Conservation (phyloP, 176 grass and related monocot genomes). For the Leersia perrieri region DNA sequence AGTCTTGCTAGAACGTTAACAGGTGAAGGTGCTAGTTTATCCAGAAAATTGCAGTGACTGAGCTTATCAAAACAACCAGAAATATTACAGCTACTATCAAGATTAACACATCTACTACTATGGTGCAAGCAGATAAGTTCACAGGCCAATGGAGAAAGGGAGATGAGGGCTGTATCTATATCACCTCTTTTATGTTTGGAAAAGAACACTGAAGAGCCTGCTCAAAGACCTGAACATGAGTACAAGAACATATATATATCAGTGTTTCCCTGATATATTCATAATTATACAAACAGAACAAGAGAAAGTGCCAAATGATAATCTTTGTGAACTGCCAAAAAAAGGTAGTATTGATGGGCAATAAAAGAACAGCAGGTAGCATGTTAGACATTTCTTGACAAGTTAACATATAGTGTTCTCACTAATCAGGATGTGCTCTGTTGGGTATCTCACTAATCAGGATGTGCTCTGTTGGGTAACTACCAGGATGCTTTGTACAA, state of each 20-base stretch:
- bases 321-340: slow-evolving; percentile 9
- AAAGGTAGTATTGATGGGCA: background rate
- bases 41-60: background rate
- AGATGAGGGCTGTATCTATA: background rate
- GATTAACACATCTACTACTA: background rate
- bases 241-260: slow-evolving; percentile 11
- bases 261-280: background rate
- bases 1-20: slow-evolving; percentile 18
- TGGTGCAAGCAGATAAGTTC: background rate
- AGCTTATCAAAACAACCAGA: slow-evolving; percentile 15
- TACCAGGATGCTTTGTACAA: slow-evolving; percentile 11
- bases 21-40: background rate
- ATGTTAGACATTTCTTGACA: slow-evolving; percentile 21
- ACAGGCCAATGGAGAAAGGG: background rate
- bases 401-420: background rate
- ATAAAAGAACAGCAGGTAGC: slow-evolving; percentile 32
- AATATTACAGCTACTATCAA: background rate
- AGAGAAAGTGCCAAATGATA: slow-evolving; percentile 7
- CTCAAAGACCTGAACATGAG: slow-evolving; percentile 86
- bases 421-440: background rate
- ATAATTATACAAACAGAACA: slow-evolving; percentile 17
- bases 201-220: slow-evolving; percentile 66
- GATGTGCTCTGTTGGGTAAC: background rate
- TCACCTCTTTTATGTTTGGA: slow-evolving; percentile 78
- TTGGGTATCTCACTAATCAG: slow-evolving; percentile 11